Conservation (phyloP, 2,329 filamentous ascomycete species). For the Apiospora malaysiana region DNA sequence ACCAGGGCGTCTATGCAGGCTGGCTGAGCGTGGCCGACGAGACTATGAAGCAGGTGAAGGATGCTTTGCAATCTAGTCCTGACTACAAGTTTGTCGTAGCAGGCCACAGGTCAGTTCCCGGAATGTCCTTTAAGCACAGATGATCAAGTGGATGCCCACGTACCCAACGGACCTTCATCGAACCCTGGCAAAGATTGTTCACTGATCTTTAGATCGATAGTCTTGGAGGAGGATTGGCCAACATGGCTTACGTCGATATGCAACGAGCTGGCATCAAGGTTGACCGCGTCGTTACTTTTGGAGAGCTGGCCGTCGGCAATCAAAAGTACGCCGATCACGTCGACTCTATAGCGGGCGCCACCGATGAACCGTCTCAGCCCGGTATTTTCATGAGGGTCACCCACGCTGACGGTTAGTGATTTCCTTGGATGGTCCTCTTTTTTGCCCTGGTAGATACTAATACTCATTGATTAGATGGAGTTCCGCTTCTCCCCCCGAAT, state of each 20-base stretch:
- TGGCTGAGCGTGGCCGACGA: not conserved
- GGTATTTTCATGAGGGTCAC: not conserved
- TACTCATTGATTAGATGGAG: not conserved
- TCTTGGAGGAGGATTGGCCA: not conserved
- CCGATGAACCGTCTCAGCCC: not conserved
- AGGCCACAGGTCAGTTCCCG: not conserved
- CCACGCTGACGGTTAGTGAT: not conserved
- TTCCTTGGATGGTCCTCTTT: not conserved
- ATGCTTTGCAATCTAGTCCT: not conserved
- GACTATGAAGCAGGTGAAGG: not conserved
- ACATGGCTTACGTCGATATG: not conserved
- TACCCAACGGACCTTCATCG: no score
- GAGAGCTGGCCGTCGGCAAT: not conserved
- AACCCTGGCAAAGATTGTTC: no score
- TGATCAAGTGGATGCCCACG: no score
- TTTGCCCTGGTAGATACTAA: not conserved
- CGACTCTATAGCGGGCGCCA: not conserved
- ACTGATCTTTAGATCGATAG: not conserved
- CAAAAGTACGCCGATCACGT: not conserved
- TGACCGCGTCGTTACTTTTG: not conserved
- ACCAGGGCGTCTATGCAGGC: not conserved
- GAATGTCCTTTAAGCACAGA: no score
- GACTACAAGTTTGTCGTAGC: not conserved
- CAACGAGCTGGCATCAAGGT: not conserved
- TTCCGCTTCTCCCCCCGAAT: not conserved